Evolutionary conservation across 2,329 filamentous ascomycete genomes (phyloP).

Genomic region (Paraphaeosphaeria sporulosa): DNA sequence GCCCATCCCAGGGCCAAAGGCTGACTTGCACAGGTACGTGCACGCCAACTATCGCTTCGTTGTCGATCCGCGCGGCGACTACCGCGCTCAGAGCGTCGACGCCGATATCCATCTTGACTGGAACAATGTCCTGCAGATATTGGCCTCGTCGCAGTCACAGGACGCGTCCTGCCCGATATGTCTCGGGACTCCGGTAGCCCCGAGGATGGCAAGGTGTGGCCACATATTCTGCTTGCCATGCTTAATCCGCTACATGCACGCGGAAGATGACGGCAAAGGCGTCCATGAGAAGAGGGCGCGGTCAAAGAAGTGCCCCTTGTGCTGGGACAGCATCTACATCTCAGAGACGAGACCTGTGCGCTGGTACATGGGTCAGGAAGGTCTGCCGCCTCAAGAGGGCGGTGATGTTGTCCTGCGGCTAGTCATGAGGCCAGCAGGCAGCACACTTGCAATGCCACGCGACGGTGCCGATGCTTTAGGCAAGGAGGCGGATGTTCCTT

Average conservation of each 20-base stretch:
- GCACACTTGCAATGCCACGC: slow-evolving; percentile 85
- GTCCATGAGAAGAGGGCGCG: slow-evolving; percentile 71
- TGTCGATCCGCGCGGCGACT: slow-evolving; percentile 81
- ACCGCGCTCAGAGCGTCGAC: slow-evolving; percentile 80
- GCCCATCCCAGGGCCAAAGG: not conserved
- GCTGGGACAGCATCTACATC: slow-evolving; percentile 92
- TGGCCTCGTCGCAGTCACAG: slow-evolving; percentile 90
- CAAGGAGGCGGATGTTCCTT: slow-evolving; percentile 81
- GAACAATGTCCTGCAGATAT: slow-evolving; percentile 87
- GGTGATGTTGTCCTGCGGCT: slow-evolving; percentile 89
- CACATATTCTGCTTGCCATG: slow-evolving; percentile 97
- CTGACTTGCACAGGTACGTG: slow-evolving; percentile 67
- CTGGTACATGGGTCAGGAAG: slow-evolving; percentile 91
- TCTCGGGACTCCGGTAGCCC: slow-evolving; percentile 88
- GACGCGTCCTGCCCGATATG: slow-evolving; percentile 92
- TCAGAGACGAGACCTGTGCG: slow-evolving; percentile 87
- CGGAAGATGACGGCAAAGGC: slow-evolving; percentile 68
- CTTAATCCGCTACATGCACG: slow-evolving; percentile 94
- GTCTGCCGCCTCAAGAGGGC: slow-evolving; percentile 78
- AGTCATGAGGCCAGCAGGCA: slow-evolving; percentile 80
- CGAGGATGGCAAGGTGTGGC: slow-evolving; percentile 95
- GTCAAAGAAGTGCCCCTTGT: slow-evolving; percentile 97
- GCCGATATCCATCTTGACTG: slow-evolving; percentile 91
- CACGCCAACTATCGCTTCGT: slow-evolving; percentile 98
- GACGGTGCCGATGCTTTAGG: slow-evolving; percentile 77